Evolutionary conservation across 2,329 filamentous ascomycete genomes (phyloP), one percentile per base, ranked within the genome.

Genomic region (Dactylella cylindrospora): DNA sequence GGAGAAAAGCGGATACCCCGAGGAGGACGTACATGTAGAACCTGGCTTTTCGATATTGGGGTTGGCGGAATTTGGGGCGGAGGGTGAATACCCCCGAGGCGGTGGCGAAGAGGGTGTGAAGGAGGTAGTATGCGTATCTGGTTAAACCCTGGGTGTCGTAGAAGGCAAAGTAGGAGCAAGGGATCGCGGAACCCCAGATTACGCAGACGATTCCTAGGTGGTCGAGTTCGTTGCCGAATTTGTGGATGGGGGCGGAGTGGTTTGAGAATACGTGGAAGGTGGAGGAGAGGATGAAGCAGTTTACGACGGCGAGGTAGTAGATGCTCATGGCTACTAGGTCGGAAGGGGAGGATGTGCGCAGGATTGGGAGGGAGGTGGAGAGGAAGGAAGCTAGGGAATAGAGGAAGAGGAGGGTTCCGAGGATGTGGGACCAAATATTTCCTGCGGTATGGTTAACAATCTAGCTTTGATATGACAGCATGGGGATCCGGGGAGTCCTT

Each of bases 121-220:
- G 50, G 2, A 43, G 22, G 13, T 65, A 65, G 39, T 71, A 69
- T 2, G 65, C 31, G 15, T 50, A 41, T 6, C 66, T 65, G n/a
- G n/a, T n/a, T 1, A 67, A 35, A 3, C 20, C 12, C 7, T 43
- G 39, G 25, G 66, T 35, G 54, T 67, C 70, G 52, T 66, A 67
- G 49, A 71, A 70, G 51, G 60, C 68, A 44, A 71, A 69, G 36
- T 70, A 67, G 13, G 64, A 53, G 22, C 64, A 65, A 0, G 69
- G 68, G 2, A 71, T 49, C 9, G 67, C 68, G 0, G 70, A 68
- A 0, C 66, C 66, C 68, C 69, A 70, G 41, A 70, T 67, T 9
- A 70, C 69, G 1, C 70, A 53, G 4, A 71, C 66, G 36, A 71
- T 71, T 19, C 69, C 70, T n/a, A 71, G 51, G 35, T 72, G 67